Evolutionary conservation across 2,329 filamentous ascomycete species (phyloP).

Genomic region (Gnomoniopsis smithogilvyi): DNA sequence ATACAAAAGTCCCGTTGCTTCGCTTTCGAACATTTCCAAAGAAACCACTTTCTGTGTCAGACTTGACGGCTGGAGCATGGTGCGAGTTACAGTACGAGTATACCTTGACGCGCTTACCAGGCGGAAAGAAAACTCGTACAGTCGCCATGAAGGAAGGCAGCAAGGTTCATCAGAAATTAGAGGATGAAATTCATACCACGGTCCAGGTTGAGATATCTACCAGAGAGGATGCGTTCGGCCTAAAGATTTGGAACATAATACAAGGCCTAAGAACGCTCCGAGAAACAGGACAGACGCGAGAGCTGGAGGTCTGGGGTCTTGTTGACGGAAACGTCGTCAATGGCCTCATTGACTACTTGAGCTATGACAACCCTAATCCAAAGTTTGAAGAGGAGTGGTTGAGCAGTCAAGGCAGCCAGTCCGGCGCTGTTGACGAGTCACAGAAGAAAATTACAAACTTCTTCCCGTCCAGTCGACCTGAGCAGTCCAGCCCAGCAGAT

Average conservation of each 20-base stretch:
- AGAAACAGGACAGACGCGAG: conserved; percentile 68
- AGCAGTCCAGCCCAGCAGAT: background rate
- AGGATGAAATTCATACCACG: conserved; percentile 78
- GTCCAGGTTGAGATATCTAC: conserved; percentile 69
- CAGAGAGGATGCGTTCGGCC: conserved; percentile 77
- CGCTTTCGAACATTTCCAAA: conserved; percentile 75
- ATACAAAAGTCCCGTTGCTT: conserved; percentile 59
- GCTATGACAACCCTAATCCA: conserved; percentile 70
- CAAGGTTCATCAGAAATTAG: conserved; percentile 75
- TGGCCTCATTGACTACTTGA: conserved; percentile 85
- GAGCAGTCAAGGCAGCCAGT: conserved; percentile 32
- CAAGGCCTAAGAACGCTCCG: conserved; percentile 75
- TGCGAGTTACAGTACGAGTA: conserved; percentile 95
- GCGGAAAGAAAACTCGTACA: conserved; percentile 73
- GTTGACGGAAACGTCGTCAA: conserved; percentile 81
- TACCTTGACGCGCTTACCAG: conserved; percentile 66
- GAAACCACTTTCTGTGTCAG: conserved; percentile 81
- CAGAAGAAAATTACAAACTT: conserved; percentile 41
- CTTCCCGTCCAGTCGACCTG: conserved; percentile 26
- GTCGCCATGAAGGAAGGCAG: conserved; percentile 81
- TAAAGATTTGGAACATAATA: conserved; percentile 87
- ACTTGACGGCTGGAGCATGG: conserved; percentile 87
- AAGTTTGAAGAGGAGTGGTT: conserved; percentile 62
- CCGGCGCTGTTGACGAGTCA: conserved; percentile 18
- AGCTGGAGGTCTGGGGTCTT: conserved; percentile 81